phyloP scores from a whole-genome alignment of 768 basidiomycete species.

The Mycena epipterygia region DNA sequence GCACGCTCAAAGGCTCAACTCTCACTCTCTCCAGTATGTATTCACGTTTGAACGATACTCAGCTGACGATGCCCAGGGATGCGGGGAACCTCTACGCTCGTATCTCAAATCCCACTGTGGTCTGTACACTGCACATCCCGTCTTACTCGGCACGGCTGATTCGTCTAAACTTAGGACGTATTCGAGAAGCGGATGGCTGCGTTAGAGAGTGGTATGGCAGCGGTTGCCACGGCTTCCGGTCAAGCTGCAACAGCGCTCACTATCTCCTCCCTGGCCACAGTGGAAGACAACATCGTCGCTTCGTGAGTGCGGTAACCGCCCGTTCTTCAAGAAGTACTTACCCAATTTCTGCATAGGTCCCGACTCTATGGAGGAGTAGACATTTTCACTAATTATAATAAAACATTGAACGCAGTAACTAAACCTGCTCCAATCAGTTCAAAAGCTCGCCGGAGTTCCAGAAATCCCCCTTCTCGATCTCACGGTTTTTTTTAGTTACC shows the following conservation, averaged over 20 bases:
- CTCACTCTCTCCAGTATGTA: too few relatives aligned
- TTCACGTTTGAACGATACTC: neutral
- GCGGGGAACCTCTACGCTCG: conserved; percentile 68
- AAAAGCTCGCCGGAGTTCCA: conserved; percentile 57
- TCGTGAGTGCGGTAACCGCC: conserved; percentile 60
- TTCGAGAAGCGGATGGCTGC: conserved; percentile 77
- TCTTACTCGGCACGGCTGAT: neutral
- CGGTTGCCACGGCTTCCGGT: conserved; percentile 70
- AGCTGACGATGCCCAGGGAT: conserved; percentile 42
- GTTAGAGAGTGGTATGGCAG: conserved; percentile 73
- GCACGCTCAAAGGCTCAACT: conserved; percentile 24
- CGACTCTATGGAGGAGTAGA: conserved; percentile 1
- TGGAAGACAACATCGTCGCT: conserved; percentile 78
- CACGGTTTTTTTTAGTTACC: conserved; percentile 53
- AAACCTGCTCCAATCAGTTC: conserved; percentile 61
- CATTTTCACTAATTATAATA: neutral
- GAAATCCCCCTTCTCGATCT: neutral
- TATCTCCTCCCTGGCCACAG: conserved; percentile 61
- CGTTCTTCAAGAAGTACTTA: too few relatives aligned
- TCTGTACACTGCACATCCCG: conserved; percentile 43
- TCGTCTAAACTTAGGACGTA: conserved; percentile 61
- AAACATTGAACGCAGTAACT: conserved; percentile 12
- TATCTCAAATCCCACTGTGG: conserved; percentile 70
- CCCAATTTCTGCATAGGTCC: neutral
- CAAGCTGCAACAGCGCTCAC: conserved; percentile 76